Evolutionary conservation across 192 early-diverging fungal genomes (phyloP).

Genomic region (Blastocladiella britannica): DNA sequence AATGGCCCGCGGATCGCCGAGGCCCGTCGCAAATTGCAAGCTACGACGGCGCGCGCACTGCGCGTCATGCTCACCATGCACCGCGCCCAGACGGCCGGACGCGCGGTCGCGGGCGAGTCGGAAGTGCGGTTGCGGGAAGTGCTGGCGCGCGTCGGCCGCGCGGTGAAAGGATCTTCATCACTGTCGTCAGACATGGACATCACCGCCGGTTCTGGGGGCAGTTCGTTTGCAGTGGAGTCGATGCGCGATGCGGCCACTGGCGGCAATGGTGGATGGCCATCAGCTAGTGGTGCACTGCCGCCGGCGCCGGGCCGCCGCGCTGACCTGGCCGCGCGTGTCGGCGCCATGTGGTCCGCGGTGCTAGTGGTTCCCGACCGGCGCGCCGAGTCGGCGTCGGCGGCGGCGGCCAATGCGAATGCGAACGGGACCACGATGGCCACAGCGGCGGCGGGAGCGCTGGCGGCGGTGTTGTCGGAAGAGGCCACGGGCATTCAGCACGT

Average conservation of each 20-base stretch:
- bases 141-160: neutral
- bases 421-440: neutral
- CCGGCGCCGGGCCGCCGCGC: no score
- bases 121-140: neutral
- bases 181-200: no score
- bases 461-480: neutral
- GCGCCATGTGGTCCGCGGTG: no score
- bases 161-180: no score
- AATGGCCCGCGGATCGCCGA: conserved; percentile 54
- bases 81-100: no score
- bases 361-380: neutral
- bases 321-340: no score
- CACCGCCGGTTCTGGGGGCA: no score
- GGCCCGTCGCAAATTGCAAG: conserved; percentile 51
- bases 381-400: neutral
- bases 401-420: neutral
- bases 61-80: conserved; percentile 15
- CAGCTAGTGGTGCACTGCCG: no score
- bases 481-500: neutral
- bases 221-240: no score
- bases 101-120: neutral
- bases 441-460: neutral
- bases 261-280: no score
- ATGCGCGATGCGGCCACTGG: no score
- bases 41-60: conserved; percentile 52